Conservation (phyloP, 2,329 filamentous ascomycete genomes). For the Cladophialophora immunda region DNA sequence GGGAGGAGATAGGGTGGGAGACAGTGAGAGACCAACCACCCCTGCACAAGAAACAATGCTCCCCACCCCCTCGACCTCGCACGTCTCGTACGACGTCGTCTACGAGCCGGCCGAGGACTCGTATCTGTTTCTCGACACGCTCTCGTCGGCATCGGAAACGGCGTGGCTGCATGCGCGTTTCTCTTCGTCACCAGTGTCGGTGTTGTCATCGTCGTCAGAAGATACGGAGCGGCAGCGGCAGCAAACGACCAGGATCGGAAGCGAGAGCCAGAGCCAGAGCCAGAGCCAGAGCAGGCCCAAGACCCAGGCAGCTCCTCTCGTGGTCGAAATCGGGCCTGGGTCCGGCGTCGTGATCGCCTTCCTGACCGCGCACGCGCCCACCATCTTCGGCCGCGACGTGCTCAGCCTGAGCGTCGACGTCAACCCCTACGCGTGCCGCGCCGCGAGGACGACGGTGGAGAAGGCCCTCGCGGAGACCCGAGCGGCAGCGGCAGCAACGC, state of each 20-base stretch:
- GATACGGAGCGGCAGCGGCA: no score
- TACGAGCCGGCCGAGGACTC: conserved; percentile 98
- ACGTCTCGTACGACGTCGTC: conserved; percentile 85
- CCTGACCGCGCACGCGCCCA: conserved; percentile 74
- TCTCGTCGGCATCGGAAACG: conserved; percentile 75
- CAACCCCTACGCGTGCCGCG: conserved; percentile 81
- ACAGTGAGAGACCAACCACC: not conserved
- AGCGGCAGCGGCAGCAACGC: conserved; percentile 4
- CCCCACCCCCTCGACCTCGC: conserved; percentile 90
- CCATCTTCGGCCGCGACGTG: conserved; percentile 75
- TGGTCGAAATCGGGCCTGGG: conserved; percentile 88
- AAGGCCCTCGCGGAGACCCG: conserved; percentile 55
- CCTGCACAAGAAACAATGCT: conserved; percentile 73
- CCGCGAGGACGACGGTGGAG: conserved; percentile 74
- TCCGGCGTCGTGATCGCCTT: conserved; percentile 96
- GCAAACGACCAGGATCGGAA: no score
- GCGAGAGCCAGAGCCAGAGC: not conserved
- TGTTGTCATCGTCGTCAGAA: no score
- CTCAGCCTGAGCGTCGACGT: conserved; percentile 83
- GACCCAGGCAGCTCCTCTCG: conserved; percentile 59
- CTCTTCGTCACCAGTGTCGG: conserved; percentile 40
- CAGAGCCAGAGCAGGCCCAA: not conserved
- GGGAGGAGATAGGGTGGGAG: not conserved
- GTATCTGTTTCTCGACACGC: conserved; percentile 89
- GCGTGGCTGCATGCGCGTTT: conserved; percentile 75